Base-by-base conservation (phyloP, 2,329 filamentous ascomycete species). In the Aspergillus oerlinghausenensis region DNA sequence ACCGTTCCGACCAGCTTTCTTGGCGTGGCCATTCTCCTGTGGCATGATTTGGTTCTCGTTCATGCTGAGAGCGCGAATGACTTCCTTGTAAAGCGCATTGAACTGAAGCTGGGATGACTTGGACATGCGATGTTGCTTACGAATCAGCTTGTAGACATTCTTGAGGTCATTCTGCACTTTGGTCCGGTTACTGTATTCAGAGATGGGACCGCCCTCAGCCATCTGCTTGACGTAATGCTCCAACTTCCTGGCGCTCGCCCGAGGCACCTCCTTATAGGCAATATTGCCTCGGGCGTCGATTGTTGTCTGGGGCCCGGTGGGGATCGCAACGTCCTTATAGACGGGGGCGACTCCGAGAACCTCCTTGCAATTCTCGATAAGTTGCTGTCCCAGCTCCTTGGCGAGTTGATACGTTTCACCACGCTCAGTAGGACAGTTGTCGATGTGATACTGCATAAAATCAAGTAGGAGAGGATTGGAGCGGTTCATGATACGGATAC, bases 381-480 rank as follows among this genome's bases (percentile, higher is more conserved):
- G 87, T 78, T 95, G 90, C 70, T 90, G 83, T 38, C 91, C 93
- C 25, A 99, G 88, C 75, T 94, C 87, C 79, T 99, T 96, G 47
- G 94, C 94, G n/a, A 99, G 86, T 77, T 94, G 85, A 77, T 99
- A 99, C 1, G 94, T 99, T 79, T 99, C 94, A 57, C 94, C 94
- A 51, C 93, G 88, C 71, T 99, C 92, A 0, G 92, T 92, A 0
- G 94, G 94, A 79, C 93, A 97, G 80, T 97, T 94, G 70, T 99
- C 94, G 70, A 99, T 99, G 79, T 99, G 94, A 69, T 99, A 97
- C 73, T 99, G 94, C 94, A 99, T 99, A 77, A 97, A 99, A 66
- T 99, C 93, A 57, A 99, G 84, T 1, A 99, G 85, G 38, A 90
- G 88, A 2, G 94, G 94, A 73, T 97, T 99, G 35, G 94, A 96